A percentile compares a stretch with the other conserved stretches of the same genome.
phyloP scores from a whole-genome alignment of 179 eudicot genomes.

The Beta corolliflora region DNA sequence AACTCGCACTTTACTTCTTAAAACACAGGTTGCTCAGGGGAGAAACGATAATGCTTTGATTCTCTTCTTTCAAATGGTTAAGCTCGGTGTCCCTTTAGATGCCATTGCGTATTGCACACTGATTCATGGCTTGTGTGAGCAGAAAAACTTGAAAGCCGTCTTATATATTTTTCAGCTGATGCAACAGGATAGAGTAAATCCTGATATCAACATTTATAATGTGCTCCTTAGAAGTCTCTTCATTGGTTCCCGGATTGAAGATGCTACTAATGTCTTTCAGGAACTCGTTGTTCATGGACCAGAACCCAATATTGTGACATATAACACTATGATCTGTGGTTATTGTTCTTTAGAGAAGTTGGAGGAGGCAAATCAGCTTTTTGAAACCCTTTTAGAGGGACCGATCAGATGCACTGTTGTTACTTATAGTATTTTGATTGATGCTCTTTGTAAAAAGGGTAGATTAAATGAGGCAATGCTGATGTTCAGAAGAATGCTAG shows the following conservation, averaged over 20 bases:
- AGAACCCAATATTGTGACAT: constrained; percentile 65
- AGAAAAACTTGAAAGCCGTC: constrained; percentile 38
- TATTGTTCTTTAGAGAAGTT: constrained; percentile 46
- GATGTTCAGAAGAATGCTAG: constrained; percentile 46
- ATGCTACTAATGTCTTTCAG: constrained; percentile 41
- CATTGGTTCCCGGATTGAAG: constrained; percentile 37
- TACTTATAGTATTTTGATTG: constrained; percentile 58
- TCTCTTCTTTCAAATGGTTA: constrained; percentile 54
- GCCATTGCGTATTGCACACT: constrained; percentile 60
- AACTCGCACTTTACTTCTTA: constrained; percentile 53
- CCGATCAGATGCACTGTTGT: constrained; percentile 39
- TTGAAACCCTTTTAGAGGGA: constrained; percentile 35
- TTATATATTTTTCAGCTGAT: constrained; percentile 45
- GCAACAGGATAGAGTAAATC: constrained; percentile 36
- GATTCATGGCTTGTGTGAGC: constrained; percentile 57
- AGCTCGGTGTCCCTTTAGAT: constrained; percentile 42
- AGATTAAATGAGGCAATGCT: constrained; percentile 50
- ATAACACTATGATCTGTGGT: constrained; percentile 64
- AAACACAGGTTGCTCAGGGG: constrained; percentile 38
- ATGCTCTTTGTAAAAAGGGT: constrained; percentile 62
- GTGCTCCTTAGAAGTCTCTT: constrained; percentile 52
- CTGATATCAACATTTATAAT: constrained; percentile 56
- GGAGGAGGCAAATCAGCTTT: constrained; percentile 51
- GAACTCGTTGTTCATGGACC: constrained; percentile 45
- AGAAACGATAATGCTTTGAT: constrained; percentile 36